Conservation (phyloP, 495 filamentous ascomycete genomes). For the Daldinia caldariorum region DNA sequence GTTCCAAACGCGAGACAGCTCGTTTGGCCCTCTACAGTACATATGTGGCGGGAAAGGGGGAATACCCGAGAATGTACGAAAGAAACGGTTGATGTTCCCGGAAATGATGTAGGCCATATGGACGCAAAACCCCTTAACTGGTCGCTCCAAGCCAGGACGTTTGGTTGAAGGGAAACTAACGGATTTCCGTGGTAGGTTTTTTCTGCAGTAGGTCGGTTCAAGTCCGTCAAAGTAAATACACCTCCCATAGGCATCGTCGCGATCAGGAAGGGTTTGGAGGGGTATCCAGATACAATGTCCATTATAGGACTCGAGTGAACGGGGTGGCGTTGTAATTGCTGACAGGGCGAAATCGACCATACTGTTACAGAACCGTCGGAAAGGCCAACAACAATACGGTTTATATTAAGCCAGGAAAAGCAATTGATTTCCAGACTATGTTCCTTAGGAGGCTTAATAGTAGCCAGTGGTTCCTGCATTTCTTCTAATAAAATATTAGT, state of each 20-base stretch:
- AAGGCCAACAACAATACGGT: slow-evolving; percentile 58
- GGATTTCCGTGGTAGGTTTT: slow-evolving; percentile 57
- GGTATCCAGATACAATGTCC: slow-evolving; percentile 59
- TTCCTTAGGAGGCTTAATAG: slow-evolving; percentile 54
- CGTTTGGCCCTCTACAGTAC: slow-evolving; percentile 55
- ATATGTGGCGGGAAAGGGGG: slow-evolving; percentile 57
- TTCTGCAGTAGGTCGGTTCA: slow-evolving; percentile 57
- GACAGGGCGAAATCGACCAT: slow-evolving; percentile 58
- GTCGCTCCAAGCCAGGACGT: slow-evolving; percentile 58
- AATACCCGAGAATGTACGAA: slow-evolving; percentile 59
- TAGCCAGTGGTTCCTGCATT: slow-evolving; percentile 51
- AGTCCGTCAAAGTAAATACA: slow-evolving; percentile 56
- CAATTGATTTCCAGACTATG: slow-evolving; percentile 57
- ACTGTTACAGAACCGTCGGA: slow-evolving; percentile 59
- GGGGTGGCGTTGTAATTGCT: slow-evolving; percentile 52
- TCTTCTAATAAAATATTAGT: slow-evolving; percentile 49
- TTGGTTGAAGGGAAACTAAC: slow-evolving; percentile 58
- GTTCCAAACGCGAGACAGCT: slow-evolving; percentile 56
- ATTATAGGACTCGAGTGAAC: slow-evolving; percentile 57
- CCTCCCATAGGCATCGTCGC: slow-evolving; percentile 59
- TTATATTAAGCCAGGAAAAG: slow-evolving; percentile 60
- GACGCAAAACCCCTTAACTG: slow-evolving; percentile 58
- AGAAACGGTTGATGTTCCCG: slow-evolving; percentile 56
- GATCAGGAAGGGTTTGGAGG: slow-evolving; percentile 57
- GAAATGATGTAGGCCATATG: slow-evolving; percentile 56